phyloP scores from a whole-genome alignment of 23 red algal genomes.

The Gracilaria caudata region DNA sequence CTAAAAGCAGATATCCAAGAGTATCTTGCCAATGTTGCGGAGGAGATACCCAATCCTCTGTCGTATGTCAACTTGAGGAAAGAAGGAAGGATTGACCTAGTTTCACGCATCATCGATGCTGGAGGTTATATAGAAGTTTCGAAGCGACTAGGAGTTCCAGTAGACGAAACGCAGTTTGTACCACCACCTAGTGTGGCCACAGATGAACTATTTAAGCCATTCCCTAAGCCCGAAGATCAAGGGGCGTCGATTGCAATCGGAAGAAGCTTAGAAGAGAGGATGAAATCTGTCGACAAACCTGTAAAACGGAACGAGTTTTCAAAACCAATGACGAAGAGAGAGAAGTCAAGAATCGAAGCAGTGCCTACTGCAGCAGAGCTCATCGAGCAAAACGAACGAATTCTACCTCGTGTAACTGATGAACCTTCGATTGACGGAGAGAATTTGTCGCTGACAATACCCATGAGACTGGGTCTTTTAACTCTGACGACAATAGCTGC shows the following conservation, averaged over 20 bases:
- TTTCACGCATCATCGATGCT: slow-evolving; percentile 52
- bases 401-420: slow-evolving; percentile 43
- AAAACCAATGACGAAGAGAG: background rate
- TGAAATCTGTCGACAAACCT: slow-evolving; percentile 11
- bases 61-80: slow-evolving; percentile 47
- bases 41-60: slow-evolving; percentile 35
- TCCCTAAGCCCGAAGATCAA: slow-evolving; percentile 19
- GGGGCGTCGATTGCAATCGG: slow-evolving; percentile 54
- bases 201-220: background rate
- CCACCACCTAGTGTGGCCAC: background rate
- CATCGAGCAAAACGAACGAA: slow-evolving; percentile 3
- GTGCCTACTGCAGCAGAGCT: slow-evolving; percentile 58
- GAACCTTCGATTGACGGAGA: slow-evolving; percentile 38
- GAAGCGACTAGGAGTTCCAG: slow-evolving; percentile 36
- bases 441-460: slow-evolving; percentile 24
- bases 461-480: slow-evolving; percentile 45
- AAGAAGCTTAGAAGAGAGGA: slow-evolving; percentile 31
- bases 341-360: background rate
- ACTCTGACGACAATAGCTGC: slow-evolving; percentile 33
- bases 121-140: slow-evolving; percentile 80
- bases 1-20: slow-evolving; percentile 3
- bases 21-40: background rate
- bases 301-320: background rate
- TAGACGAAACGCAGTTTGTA: slow-evolving; percentile 38
- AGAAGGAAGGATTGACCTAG: slow-evolving; percentile 61